Conservation (phyloP, 2,329 filamentous ascomycete genomes). For the Cercospora nicotianae region DNA sequence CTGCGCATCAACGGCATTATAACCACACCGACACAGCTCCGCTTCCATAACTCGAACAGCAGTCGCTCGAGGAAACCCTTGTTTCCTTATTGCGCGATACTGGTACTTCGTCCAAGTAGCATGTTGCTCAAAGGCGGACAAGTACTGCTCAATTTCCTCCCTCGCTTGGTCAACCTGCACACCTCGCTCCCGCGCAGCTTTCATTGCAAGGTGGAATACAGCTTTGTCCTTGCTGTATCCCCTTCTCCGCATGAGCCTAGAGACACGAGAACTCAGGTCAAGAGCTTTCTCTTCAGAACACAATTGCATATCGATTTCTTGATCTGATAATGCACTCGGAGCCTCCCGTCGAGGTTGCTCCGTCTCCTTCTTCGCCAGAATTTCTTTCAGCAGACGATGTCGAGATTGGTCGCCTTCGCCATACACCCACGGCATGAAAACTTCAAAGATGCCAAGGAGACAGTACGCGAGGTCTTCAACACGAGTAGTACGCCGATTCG, state of each 20-base stretch:
- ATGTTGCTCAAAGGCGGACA: neutral
- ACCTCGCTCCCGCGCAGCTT: neutral
- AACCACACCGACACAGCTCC: neutral
- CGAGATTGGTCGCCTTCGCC: conserved; percentile 35
- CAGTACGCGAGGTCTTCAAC: conserved; percentile 49
- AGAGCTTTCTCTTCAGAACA: neutral
- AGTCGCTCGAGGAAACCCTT: conserved; percentile 3
- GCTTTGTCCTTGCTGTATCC: neutral
- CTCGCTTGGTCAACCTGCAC: neutral
- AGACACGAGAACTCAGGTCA: neutral
- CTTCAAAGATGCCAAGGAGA: conserved; percentile 47
- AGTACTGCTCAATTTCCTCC: neutral
- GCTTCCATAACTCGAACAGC: conserved; percentile 4
- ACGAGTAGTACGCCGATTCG: neutral
- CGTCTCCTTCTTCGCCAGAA: conserved; percentile 8
- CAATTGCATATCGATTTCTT: neutral
- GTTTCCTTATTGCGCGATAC: neutral
- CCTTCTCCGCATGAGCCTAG: neutral
- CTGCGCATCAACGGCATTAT: conserved; percentile 10
- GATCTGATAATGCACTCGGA: neutral
- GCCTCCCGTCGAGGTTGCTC: neutral
- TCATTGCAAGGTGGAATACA: neutral
- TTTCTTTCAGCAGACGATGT: conserved; percentile 17
- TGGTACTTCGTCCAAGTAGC: neutral
- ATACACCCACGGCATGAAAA: conserved; percentile 49